Conservation (phyloP, 257 asterid genomes). For the Coffea eugenioides region DNA sequence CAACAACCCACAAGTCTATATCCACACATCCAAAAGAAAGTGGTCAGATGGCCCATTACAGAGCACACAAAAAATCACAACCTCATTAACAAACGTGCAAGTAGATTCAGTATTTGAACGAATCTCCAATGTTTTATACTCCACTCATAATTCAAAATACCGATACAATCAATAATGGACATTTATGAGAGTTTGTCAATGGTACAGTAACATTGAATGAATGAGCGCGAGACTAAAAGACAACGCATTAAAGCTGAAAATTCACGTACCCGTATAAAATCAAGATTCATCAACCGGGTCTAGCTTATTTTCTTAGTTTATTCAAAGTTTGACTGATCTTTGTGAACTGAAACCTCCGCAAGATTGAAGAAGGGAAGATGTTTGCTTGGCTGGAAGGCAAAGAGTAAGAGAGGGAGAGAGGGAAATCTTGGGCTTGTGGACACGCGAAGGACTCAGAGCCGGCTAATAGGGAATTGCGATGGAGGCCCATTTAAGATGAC, state of each 20-base stretch:
- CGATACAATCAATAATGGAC: not conserved
- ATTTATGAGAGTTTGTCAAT: not conserved
- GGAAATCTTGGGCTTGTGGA: constrained; percentile 34
- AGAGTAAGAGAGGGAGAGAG: constrained; percentile 5
- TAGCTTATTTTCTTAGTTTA: not conserved
- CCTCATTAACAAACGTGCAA: constrained; percentile 6
- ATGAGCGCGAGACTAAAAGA: not conserved
- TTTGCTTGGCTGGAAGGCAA: constrained; percentile 49
- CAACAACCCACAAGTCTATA: constrained; percentile 7
- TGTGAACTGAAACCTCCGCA: not conserved
- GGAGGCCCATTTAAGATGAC: constrained; percentile 56
- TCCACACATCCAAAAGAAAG: constrained; percentile 12
- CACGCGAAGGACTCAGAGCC: constrained; percentile 45
- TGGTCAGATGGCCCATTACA: constrained; percentile 10
- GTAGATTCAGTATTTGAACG: constrained; percentile 1
- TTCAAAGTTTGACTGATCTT: constrained; percentile 11
- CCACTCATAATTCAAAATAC: too few species aligned
- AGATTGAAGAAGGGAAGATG: not conserved
- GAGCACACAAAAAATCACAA: not conserved
- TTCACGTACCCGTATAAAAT: constrained; percentile 31
- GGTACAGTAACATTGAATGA: not conserved
- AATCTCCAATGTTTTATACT: not conserved
- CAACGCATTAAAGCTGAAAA: not conserved
- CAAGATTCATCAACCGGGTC: not conserved
- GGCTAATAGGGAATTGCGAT: constrained; percentile 30